Base-by-base conservation (phyloP, 139 green algal species). In the Picochlorum sp. region DNA sequence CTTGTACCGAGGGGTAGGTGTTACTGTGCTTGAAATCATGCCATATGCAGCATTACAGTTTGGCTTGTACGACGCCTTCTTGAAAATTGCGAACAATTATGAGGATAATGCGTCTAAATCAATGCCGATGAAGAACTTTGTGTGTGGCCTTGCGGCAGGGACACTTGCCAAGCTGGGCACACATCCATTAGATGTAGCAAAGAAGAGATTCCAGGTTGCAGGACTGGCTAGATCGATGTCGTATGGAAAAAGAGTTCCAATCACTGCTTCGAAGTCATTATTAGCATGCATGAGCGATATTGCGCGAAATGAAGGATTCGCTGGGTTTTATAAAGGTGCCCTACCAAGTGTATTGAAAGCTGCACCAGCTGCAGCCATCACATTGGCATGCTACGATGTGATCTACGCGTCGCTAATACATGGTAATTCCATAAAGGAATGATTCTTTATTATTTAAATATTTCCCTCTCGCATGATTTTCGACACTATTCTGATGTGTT, bases 41-140 rank as follows among this genome's bases (percentile, higher is more conserved):
- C 94, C 94, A 1, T 98, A 99, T 65, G 86, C 92, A 16, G 91
- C 90, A 2, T 70, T 99, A 44, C 91, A 98, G 73, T 99, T 99
- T 79, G 90, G 90, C 34, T 63, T 92, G 31, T 99, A 98, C 52
- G 94, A 98, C 51, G 64, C 52, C 0, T 83, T 99, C 41, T 95
- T 87, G 41, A 18, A 57, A 24, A 71, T 72, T 54, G 44, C 30
- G 18, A 66, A 23, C 14, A 15, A 10, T 3, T 6, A 16, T 21
- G 30, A 45, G 44, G 4, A 62, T n/a, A 45, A 47, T 21, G 6
- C 18, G n/a, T 13, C 41, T 24, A 45, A 45, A 45, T 11, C 20
- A 30, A 47, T 30, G 16, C 26, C 28, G 4, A 20, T 37, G 20
- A 51, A 85, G 49, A 58, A 65, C 7, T 89, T 93, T 63, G 28